phyloP scores from a whole-genome alignment of 305 asterid species.

The Fraxinus latifolia region DNA sequence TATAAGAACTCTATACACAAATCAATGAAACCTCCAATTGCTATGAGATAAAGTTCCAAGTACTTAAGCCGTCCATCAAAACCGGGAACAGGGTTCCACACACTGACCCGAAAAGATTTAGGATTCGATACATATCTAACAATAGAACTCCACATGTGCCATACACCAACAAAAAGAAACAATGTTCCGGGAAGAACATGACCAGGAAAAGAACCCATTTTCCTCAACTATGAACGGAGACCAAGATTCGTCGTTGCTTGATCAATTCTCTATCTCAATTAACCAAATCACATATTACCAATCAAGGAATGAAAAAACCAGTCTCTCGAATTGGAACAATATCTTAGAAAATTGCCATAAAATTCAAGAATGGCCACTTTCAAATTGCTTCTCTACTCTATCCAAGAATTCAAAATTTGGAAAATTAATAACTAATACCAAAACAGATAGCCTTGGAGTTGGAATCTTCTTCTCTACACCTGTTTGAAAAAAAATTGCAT shows the following conservation, averaged over 20 bases:
- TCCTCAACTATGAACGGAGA: not conserved
- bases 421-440: not conserved
- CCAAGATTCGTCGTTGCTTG: slow-evolving; percentile 3
- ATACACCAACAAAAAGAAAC: slow-evolving; percentile 73
- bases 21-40: slow-evolving; percentile 76
- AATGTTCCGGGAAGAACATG: slow-evolving; percentile 92
- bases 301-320: slow-evolving; percentile 12
- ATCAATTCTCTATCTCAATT: slow-evolving; percentile 10
- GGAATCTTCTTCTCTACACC: slow-evolving; percentile 22
- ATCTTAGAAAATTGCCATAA: not conserved
- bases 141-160: slow-evolving; percentile 87
- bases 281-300: not conserved
- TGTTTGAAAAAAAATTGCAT: slow-evolving; percentile 11
- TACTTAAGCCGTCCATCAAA: slow-evolving; percentile 66
- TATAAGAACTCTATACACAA: slow-evolving; percentile 82
- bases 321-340: slow-evolving; percentile 12
- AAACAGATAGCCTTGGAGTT: slow-evolving; percentile 5
- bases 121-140: slow-evolving; percentile 60
- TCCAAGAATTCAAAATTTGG: not conserved
- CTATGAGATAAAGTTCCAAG: slow-evolving; percentile 86
- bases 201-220: slow-evolving; percentile 90
- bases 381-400: not conserved
- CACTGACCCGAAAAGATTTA: slow-evolving; percentile 66
- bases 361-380: not conserved
- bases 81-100: slow-evolving; percentile 89